A percentile compares a stretch with the other conserved stretches of the same genome.
Conservation (phyloP, 352 stramenopile genomes). For the Sclerospora graminicola region DNA sequence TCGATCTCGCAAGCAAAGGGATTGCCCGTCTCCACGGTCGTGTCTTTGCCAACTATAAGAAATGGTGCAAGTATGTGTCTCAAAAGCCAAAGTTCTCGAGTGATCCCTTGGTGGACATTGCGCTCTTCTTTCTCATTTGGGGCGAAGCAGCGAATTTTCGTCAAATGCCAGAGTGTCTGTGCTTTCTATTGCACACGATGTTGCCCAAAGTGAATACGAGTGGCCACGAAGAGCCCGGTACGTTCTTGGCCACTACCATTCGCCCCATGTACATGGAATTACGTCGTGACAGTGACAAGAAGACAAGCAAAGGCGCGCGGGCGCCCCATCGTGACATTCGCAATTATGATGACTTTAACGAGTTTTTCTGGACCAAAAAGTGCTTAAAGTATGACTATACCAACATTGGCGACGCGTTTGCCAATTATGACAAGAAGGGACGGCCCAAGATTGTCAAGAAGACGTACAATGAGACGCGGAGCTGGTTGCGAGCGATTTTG, state of each 20-base stretch:
- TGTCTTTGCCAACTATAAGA: conserved; percentile 77
- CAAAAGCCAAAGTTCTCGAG: conserved; percentile 65
- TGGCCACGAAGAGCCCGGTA: conserved; percentile 42
- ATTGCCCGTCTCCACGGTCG: conserved; percentile 53
- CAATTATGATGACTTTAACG: conserved; percentile 85
- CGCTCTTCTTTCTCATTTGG: conserved; percentile 79
- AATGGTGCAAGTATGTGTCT: conserved; percentile 81
- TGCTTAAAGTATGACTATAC: conserved; percentile 61
- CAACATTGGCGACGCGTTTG: conserved; percentile 58
- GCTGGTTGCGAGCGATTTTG: conserved; percentile 57
- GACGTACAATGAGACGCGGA: conserved; percentile 66
- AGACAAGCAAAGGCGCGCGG: conserved; percentile 63
- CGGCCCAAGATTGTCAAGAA: conserved; percentile 75
- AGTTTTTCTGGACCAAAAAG: conserved; percentile 85
- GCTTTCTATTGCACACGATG: conserved; percentile 73
- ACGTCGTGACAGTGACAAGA: conserved; percentile 73
- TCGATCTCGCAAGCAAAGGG: conserved; percentile 54
- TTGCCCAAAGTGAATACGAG: conserved; percentile 41
- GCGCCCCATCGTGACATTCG: conserved; percentile 63
- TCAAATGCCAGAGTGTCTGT: conserved; percentile 69
- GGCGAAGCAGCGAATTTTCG: conserved; percentile 78
- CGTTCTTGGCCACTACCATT: conserved; percentile 57
- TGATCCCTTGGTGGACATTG: conserved; percentile 64
- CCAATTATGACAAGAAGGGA: conserved; percentile 67
- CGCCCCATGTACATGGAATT: conserved; percentile 69